phyloP scores from a whole-genome alignment of 2,329 filamentous ascomycete genomes.

The Trichoderma asperellum region DNA sequence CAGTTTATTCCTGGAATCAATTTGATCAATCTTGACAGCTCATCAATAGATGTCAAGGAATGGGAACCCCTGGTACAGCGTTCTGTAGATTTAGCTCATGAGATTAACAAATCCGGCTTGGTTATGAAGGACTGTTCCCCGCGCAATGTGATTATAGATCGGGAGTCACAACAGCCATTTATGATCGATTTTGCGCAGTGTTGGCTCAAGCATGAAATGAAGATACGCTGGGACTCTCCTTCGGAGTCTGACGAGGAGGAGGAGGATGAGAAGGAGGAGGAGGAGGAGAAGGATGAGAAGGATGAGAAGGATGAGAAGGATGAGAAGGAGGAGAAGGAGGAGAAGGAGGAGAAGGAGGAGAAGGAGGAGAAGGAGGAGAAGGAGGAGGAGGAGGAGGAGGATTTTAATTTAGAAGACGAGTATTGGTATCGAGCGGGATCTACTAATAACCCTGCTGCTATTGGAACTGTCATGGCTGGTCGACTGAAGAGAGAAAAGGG shows the following conservation, averaged over 20 bases:
- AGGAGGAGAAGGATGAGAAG: not conserved
- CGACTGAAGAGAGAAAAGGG: not conserved
- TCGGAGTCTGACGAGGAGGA: not conserved
- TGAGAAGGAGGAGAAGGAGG: too few relatives aligned
- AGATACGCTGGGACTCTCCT: not conserved
- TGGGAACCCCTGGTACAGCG: not conserved
- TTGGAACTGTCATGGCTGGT: not conserved
- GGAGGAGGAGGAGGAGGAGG: not conserved
- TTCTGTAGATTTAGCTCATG: not conserved
- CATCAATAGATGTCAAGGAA: not conserved
- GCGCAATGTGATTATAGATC: not conserved
- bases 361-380: too few relatives aligned
- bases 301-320: too few relatives aligned
- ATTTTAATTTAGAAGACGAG: not conserved
- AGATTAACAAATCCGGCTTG: not conserved
- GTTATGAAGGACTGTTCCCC: not conserved
- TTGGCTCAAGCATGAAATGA: not conserved
- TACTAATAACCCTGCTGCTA: not conserved
- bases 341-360: too few relatives aligned
- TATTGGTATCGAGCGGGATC: not conserved
- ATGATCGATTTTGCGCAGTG: not conserved
- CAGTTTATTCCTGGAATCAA: not conserved
- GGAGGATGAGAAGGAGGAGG: not conserved
- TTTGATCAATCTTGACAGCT: not conserved
- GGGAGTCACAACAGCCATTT: not conserved